Evolutionary conservation across 2,329 filamentous ascomycete species (phyloP).

Genomic region (Pyricularia sp.): DNA sequence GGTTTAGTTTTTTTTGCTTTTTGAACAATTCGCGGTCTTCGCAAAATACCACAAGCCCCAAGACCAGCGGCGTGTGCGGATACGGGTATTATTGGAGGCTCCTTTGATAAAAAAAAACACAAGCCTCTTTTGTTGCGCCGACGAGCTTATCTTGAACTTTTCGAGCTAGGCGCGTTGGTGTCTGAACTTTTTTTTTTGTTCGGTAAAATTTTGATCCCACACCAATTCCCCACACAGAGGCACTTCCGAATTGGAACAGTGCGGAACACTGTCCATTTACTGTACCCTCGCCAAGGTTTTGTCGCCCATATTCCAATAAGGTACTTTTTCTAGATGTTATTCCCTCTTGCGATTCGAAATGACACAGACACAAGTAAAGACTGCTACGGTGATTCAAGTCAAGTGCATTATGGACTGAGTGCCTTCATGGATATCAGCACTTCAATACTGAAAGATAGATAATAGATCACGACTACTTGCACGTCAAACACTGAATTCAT

Average conservation of each 20-base stretch:
- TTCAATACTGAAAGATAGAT: background rate
- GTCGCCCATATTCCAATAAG: background rate
- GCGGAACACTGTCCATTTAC: background rate
- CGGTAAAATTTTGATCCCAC: constrained; percentile 5
- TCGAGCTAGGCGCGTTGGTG: background rate
- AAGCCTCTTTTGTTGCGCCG: background rate
- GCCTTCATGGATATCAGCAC: background rate
- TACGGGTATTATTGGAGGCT: background rate
- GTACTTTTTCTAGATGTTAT: no score
- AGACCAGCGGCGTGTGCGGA: background rate
- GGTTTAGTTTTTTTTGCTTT: background rate
- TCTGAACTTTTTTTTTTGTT: constrained; percentile 1
- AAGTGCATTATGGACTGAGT: background rate
- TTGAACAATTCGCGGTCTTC: background rate
- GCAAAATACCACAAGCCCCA: background rate
- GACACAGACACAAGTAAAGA: background rate
- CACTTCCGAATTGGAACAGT: background rate
- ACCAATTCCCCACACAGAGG: background rate
- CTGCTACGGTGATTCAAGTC: background rate
- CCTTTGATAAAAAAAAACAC: background rate
- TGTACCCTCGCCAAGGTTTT: background rate
- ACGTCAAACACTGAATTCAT: background rate
- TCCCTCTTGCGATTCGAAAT: background rate
- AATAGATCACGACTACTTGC: background rate
- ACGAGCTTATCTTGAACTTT: background rate